Evolutionary conservation across 495 filamentous ascomycete species (phyloP).

Genomic region (Umbilicaria muhlenbergii): DNA sequence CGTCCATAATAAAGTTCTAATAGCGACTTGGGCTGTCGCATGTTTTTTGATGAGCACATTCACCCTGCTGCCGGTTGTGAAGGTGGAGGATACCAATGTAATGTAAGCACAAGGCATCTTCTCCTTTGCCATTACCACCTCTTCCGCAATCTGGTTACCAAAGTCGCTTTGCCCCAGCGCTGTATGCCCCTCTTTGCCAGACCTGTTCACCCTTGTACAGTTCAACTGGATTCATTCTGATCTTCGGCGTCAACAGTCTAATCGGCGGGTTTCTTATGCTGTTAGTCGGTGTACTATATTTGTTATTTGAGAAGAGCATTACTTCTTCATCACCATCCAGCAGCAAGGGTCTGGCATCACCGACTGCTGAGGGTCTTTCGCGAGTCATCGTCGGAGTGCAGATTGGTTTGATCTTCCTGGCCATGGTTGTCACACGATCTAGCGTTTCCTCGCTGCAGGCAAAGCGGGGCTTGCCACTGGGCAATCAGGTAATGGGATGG

Average conservation of each 20-base stretch:
- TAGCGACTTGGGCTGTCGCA: conserved; percentile 55
- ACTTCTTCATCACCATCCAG: conserved; percentile 21
- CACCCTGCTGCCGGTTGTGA: conserved; percentile 75
- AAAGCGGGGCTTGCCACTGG: conserved; percentile 71
- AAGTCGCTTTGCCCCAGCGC: background rate
- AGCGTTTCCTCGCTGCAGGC: conserved; percentile 71
- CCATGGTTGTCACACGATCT: conserved; percentile 74
- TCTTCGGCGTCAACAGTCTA: conserved; percentile 36
- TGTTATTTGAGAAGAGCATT: conserved; percentile 62
- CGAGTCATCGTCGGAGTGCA: conserved; percentile 41
- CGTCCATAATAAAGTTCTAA: conserved; percentile 41
- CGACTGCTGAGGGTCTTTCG: conserved; percentile 28
- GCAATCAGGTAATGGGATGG: conserved; percentile 85
- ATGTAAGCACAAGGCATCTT: conserved; percentile 42
- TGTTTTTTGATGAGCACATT: conserved; percentile 80
- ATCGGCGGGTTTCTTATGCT: conserved; percentile 69
- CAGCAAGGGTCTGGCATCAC: conserved; percentile 18
- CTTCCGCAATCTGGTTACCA: background rate
- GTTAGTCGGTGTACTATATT: conserved; percentile 59
- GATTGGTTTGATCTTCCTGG: conserved; percentile 70
- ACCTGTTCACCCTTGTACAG: no score
- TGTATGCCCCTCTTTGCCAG: no score
- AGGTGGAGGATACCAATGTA: conserved; percentile 57
- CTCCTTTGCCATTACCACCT: background rate
- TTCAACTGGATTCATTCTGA: background rate